Conservation (phyloP, 164 flowering plant genomes). For the Chloranthus sessilifolius region DNA sequence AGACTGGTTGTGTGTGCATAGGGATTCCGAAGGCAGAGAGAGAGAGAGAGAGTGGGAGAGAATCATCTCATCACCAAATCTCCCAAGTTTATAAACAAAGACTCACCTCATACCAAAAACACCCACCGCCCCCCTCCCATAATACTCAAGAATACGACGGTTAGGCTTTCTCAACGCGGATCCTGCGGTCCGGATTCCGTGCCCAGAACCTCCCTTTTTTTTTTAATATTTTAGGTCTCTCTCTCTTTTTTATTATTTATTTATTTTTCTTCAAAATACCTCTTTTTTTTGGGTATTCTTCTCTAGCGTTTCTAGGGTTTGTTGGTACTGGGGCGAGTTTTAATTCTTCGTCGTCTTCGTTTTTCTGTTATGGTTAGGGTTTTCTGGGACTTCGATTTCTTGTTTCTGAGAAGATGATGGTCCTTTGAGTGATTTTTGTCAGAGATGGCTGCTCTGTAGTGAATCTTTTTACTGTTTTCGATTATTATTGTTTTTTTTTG, state of each 20-base stretch:
- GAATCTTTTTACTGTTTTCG: neutral
- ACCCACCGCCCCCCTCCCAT: too few relatives aligned
- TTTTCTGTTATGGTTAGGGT: conserved; percentile 2
- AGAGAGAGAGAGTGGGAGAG: too few relatives aligned
- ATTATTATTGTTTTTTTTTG: neutral
- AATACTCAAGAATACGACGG: conserved; percentile 21
- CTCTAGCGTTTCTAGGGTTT: conserved; percentile 19
- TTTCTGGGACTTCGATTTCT: neutral
- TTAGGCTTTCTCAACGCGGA: conserved; percentile 31
- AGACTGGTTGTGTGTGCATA: too few relatives aligned
- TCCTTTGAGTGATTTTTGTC: conserved; percentile 27
- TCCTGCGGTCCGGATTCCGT: conserved; percentile 10
- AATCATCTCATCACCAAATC: too few relatives aligned
- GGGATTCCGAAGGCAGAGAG: too few relatives aligned
- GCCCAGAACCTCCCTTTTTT: neutral
- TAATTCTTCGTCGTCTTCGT: conserved; percentile 4
- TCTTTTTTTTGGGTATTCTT: too few relatives aligned
- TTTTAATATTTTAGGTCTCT: neutral
- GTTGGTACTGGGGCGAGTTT: conserved; percentile 13
- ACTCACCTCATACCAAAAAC: too few relatives aligned
- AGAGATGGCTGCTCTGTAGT: conserved; percentile 20
- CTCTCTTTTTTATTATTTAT: neutral
- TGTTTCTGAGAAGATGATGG: conserved; percentile 29
- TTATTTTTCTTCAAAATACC: conserved; percentile 9
- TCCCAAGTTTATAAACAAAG: too few relatives aligned